A percentile compares a stretch with the other conserved stretches of the same genome.
Evolutionary conservation across 768 basidiomycete genomes (phyloP).

Genomic region (Lanmaoa rubissima): DNA sequence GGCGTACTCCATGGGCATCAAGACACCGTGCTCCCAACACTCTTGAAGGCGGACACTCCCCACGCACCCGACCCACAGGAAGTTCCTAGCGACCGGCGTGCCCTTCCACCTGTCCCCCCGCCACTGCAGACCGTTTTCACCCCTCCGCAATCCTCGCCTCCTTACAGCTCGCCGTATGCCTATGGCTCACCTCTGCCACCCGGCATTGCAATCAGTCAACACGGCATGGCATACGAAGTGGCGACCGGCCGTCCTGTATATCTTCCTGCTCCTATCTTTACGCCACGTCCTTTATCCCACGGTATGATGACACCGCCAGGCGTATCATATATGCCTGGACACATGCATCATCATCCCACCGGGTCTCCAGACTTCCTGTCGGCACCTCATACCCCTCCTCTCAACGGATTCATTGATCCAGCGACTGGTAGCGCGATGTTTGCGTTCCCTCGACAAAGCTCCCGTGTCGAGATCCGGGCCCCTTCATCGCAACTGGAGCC

Average conservation of each 20-base stretch:
- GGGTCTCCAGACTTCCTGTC: constrained; percentile 64
- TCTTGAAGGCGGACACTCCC: constrained; percentile 32
- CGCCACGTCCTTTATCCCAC: constrained; percentile 64
- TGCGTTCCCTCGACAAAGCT: constrained; percentile 66
- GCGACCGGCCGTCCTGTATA: constrained; percentile 81
- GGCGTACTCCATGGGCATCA: constrained; percentile 29
- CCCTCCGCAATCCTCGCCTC: constrained; percentile 47
- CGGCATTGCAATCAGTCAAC: constrained; percentile 69
- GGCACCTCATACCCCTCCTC: constrained; percentile 57
- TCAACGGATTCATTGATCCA: constrained; percentile 65
- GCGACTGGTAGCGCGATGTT: constrained; percentile 69
- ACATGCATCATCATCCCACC: constrained; percentile 59
- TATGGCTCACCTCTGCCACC: constrained; percentile 59
- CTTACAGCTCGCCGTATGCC: constrained; percentile 66
- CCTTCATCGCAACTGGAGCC: constrained; percentile 37
- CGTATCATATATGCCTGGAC: constrained; percentile 55
- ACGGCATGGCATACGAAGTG: constrained; percentile 79
- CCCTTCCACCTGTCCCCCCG: constrained; percentile 39
- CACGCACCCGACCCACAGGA: constrained; percentile 22
- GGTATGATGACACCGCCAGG: constrained; percentile 49
- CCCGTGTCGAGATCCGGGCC: constrained; percentile 73
- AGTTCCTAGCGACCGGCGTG: constrained; percentile 21
- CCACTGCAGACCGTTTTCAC: constrained; percentile 46
- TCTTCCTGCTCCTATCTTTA: constrained; percentile 63
- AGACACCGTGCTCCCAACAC: constrained; percentile 23